These are phyloP conservation scores for Thalassiosira hispida DNA, from an alignment of 352 stramenopile species.

Conservation along the genomic window DNA sequence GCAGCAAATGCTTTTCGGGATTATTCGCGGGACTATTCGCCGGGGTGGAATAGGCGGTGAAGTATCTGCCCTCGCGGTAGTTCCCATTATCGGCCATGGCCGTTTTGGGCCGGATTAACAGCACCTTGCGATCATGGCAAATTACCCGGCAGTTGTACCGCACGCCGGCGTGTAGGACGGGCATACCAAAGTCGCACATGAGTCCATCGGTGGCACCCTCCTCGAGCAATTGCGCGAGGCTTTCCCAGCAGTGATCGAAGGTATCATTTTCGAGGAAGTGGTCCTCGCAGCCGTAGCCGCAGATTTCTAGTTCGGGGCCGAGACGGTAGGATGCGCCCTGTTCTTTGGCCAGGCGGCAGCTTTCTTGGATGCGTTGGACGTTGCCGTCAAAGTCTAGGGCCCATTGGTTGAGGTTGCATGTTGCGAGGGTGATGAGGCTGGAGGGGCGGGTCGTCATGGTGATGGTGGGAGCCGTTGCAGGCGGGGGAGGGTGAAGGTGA, in stretches of 20 bases:
- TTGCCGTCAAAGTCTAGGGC: slow-evolving; percentile 99
- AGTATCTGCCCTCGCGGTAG: slow-evolving; percentile 96
- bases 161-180: slow-evolving; percentile 92
- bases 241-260: slow-evolving; percentile 97
- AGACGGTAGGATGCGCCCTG: slow-evolving; percentile 86
- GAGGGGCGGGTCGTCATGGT: neutral
- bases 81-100: slow-evolving; percentile 97
- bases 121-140: slow-evolving; percentile 91
- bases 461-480: neutral
- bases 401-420: slow-evolving; percentile 99
- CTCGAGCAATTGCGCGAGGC: slow-evolving; percentile 86
- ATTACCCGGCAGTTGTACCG: slow-evolving; percentile 98
- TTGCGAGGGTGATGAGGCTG: slow-evolving; percentile 92
- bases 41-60: slow-evolving; percentile 73
- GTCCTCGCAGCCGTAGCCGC: slow-evolving; percentile 98
- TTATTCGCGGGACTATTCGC: neutral
- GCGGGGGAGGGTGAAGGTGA: neutral
- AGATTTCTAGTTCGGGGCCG: slow-evolving; percentile 97
- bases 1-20: slow-evolving; percentile 79
- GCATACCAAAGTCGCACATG: slow-evolving; percentile 98
- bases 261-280: slow-evolving; percentile 99
- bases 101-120: slow-evolving; percentile 94
- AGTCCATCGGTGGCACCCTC: slow-evolving; percentile 91
- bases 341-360: slow-evolving; percentile 61
- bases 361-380: slow-evolving; percentile 85